These are phyloP conservation scores for Mycocentrospora acerina DNA, from an alignment of 2,329 filamentous ascomycete genomes.

Conservation along the genomic window DNA sequence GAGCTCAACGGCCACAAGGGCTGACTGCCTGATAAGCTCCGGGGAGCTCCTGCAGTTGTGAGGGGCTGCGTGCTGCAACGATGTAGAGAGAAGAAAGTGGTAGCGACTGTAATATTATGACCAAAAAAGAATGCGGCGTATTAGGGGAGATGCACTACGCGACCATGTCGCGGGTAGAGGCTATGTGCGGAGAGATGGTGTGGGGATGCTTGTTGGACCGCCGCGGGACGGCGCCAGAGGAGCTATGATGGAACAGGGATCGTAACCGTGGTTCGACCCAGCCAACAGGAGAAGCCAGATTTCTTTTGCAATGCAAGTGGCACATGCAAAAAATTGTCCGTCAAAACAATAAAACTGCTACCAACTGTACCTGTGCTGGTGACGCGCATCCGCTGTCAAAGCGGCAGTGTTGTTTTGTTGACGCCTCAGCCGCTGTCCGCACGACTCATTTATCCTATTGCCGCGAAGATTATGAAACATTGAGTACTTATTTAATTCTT, in stretches of 20 bases:
- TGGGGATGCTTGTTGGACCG: conserved; percentile 32
- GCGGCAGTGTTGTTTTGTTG: conserved; percentile 8
- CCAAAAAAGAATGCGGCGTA: conserved; percentile 1
- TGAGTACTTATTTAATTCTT: too few species aligned
- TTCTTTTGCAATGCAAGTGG: too few species aligned
- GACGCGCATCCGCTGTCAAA: conserved; percentile 8
- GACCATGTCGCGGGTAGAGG: conserved; percentile 1
- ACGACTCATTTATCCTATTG: not conserved
- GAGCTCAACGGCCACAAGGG: too few species aligned
- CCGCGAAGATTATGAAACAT: not conserved
- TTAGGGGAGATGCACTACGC: not conserved
- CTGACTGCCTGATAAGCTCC: too few species aligned
- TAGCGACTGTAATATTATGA: too few species aligned
- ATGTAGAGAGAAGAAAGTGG: too few species aligned
- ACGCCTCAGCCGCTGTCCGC: conserved; percentile 10
- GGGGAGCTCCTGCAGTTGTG: too few species aligned
- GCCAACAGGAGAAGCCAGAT: too few species aligned
- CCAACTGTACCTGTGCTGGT: not conserved
- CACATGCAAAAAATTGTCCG: too few species aligned
- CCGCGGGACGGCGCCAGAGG: conserved; percentile 15
- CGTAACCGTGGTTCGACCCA: conserved; percentile 2
- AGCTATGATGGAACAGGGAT: conserved; percentile 28
- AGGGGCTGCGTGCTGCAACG: too few species aligned
- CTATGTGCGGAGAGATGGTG: conserved; percentile 12
- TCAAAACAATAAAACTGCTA: too few species aligned